These are phyloP conservation scores for Talaromyces adpressus DNA, from an alignment of 495 filamentous ascomycete genomes.

Conservation along the genomic window DNA sequence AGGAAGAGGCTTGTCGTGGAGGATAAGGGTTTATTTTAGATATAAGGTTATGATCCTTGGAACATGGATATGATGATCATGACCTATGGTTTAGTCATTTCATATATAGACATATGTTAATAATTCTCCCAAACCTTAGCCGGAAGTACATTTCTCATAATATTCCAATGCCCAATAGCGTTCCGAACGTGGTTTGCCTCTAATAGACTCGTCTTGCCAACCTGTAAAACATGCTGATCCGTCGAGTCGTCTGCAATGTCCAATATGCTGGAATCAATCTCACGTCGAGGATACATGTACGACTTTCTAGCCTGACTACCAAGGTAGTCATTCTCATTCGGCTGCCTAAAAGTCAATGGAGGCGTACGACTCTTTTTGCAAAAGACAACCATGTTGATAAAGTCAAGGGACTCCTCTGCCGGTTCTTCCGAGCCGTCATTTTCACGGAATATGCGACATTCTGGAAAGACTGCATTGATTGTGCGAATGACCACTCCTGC, in stretches of 20 bases:
- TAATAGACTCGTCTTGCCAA: slow-evolving; percentile 52
- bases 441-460: slow-evolving; percentile 81
- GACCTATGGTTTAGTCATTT: not conserved
- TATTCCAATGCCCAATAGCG: slow-evolving; percentile 78
- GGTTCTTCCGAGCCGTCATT: slow-evolving; percentile 40
- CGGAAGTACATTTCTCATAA: slow-evolving; percentile 85
- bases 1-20: slow-evolving; percentile 7
- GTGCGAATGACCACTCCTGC: slow-evolving; percentile 66
- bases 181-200: slow-evolving; percentile 63
- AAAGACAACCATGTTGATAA: slow-evolving; percentile 82
- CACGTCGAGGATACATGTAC: slow-evolving; percentile 66
- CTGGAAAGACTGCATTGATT: slow-evolving; percentile 64
- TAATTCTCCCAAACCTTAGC: slow-evolving; percentile 74
- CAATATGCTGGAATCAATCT: slow-evolving; percentile 53
- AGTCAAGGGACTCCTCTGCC: slow-evolving; percentile 48
- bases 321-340: slow-evolving; percentile 59
- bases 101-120: not conserved
- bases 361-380: slow-evolving; percentile 37
- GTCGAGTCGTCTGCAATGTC: slow-evolving; percentile 18
- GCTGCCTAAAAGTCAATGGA: slow-evolving; percentile 59
- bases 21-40: slow-evolving; percentile 10
- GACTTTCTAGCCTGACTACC: slow-evolving; percentile 59
- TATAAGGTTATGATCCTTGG: not conserved
- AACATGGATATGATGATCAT: not conserved
- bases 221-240: slow-evolving; percentile 33